Conservation (phyloP, 2,329 filamentous ascomycete species). For the Lecanicillium sp. region DNA sequence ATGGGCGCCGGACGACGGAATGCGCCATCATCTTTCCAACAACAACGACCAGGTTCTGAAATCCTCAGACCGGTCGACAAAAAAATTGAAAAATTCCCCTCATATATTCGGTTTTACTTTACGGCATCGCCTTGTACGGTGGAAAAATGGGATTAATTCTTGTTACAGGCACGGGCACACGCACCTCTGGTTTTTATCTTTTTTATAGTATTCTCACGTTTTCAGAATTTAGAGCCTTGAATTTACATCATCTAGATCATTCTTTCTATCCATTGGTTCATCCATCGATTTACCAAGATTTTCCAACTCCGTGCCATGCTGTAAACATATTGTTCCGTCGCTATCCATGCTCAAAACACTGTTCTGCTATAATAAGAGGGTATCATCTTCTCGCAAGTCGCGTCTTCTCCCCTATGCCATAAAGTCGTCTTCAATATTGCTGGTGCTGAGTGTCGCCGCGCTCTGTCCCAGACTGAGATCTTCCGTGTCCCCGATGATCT, state of each 20-base stretch:
- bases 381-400: conserved; percentile 5
- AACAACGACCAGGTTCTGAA: too few species aligned
- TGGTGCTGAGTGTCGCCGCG: conserved; percentile 20
- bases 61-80: too few species aligned
- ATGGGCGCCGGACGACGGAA: too few species aligned
- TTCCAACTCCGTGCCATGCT: background rate
- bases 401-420: conserved; percentile 29
- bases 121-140: conserved; percentile 9
- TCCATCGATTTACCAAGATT: background rate
- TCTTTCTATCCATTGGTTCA: background rate
- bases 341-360: too few species aligned
- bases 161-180: conserved; percentile 8
- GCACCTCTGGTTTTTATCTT: conserved; percentile 3
- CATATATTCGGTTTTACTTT: conserved; percentile 5
- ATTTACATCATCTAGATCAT: too few species aligned
- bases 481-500: conserved; percentile 39
- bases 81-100: background rate
- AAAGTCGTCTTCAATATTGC: conserved; percentile 38
- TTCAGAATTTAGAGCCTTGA: background rate
- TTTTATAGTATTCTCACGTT: background rate
- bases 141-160: conserved; percentile 5
- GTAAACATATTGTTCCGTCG: too few species aligned
- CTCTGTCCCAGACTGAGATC: conserved; percentile 33
- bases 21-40: too few species aligned
- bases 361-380: background rate